Conservation (phyloP, 2,329 filamentous ascomycete genomes). For the Westerdykella sp. region DNA sequence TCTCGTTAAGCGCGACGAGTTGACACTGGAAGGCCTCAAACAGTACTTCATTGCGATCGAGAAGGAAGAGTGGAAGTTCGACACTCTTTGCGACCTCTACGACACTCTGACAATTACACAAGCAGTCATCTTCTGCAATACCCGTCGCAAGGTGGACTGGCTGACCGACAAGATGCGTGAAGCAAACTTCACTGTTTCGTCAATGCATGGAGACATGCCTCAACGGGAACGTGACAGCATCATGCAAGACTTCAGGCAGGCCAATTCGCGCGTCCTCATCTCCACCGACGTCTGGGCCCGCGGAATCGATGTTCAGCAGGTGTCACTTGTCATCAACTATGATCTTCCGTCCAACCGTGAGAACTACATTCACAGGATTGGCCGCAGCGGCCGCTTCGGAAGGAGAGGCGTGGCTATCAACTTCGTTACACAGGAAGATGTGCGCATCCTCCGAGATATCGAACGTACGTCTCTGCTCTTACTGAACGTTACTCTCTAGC, state of each 20-base stretch:
- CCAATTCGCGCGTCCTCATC: constrained; percentile 91
- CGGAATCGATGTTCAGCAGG: constrained; percentile 98
- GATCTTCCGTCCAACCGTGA: constrained; percentile 97
- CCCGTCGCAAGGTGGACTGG: constrained; percentile 98
- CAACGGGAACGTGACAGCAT: constrained; percentile 98
- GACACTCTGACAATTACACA: constrained; percentile 98
- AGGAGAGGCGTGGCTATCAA: constrained; percentile 99
- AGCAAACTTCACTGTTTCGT: constrained; percentile 96
- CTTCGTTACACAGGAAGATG: constrained; percentile 97
- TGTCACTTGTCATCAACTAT: constrained; percentile 98
- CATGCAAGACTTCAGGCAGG: constrained; percentile 98
- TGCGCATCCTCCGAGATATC: constrained; percentile 94
- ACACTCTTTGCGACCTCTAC: constrained; percentile 97
- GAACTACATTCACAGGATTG: constrained; percentile 99
- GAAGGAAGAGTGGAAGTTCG: constrained; percentile 99
- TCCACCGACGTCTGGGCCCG: constrained; percentile 97
- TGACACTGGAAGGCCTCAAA: constrained; percentile 95
- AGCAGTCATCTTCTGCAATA: constrained; percentile 99
- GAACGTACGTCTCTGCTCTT: constrained; percentile 58
- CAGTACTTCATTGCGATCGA: constrained; percentile 99
- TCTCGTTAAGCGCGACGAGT: constrained; percentile 95
- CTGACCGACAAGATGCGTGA: constrained; percentile 99
- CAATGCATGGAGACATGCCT: constrained; percentile 99
- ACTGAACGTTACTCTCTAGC: constrained; percentile 29
- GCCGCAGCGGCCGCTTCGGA: constrained; percentile 89